A percentile compares a stretch with the other conserved stretches of the same genome.
phyloP scores from a whole-genome alignment of 2,329 filamentous ascomycete species.

The Paecilomyces sp. region DNA sequence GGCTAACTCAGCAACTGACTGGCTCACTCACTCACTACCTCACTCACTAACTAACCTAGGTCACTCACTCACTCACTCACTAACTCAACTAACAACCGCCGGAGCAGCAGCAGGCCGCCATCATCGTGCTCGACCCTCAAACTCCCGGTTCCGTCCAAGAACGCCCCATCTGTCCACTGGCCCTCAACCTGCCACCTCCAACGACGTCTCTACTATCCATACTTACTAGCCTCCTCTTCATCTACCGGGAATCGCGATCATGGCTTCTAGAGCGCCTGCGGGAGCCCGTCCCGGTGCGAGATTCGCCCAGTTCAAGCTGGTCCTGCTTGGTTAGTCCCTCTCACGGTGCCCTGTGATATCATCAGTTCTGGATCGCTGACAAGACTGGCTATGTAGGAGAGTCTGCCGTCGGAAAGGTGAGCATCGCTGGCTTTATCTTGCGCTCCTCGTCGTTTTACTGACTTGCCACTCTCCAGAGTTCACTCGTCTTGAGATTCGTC shows the following conservation, averaged over 20 bases:
- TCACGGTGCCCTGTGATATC: background rate
- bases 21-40: too few species aligned
- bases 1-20: background rate
- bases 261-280: slow-evolving; percentile 82
- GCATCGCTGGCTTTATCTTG: slow-evolving; percentile 9
- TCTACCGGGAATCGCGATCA: slow-evolving; percentile 40
- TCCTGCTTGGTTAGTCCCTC: slow-evolving; percentile 73
- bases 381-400: slow-evolving; percentile 58
- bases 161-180: background rate
- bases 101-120: slow-evolving; percentile 7
- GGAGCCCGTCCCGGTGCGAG: slow-evolving; percentile 61
- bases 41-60: too few species aligned
- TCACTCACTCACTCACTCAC: too few species aligned
- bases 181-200: slow-evolving; percentile 1
- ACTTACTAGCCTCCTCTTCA: slow-evolving; percentile 7
- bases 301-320: slow-evolving; percentile 98
- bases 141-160: background rate
- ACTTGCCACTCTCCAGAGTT: slow-evolving; percentile 59
- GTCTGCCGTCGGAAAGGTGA: slow-evolving; percentile 96
- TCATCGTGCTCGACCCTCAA: slow-evolving; percentile 7
- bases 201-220: slow-evolving; percentile 2
- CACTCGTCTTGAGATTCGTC: slow-evolving; percentile 94
- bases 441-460: slow-evolving; percentile 16
- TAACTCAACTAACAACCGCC: too few species aligned
- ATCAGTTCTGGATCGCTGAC: background rate